phyloP scores from a whole-genome alignment of 1,284 basidiomycete genomes.

The Erythrobasidium hasegawianum region DNA sequence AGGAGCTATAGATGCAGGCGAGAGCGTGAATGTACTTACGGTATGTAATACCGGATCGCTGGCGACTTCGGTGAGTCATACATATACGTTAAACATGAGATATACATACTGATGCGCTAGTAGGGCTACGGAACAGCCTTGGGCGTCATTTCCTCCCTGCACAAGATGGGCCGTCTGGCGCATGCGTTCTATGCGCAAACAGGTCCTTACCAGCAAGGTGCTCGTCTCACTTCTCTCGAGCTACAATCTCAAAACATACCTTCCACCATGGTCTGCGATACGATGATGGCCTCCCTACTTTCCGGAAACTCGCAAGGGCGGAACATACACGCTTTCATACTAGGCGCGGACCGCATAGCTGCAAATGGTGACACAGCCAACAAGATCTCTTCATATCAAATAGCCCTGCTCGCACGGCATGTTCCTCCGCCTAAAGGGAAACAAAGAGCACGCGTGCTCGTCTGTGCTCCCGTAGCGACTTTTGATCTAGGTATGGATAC shows the following conservation, averaged over 20 bases:
- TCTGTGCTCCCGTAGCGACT: slow-evolving; percentile 82
- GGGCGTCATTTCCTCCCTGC: slow-evolving; percentile 83
- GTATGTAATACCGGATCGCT: slow-evolving; percentile 91
- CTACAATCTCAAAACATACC: slow-evolving; percentile 74
- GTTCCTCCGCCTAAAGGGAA: slow-evolving; percentile 47
- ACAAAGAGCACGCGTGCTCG: slow-evolving; percentile 86
- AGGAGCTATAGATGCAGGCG: slow-evolving; percentile 49
- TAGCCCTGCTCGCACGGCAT: slow-evolving; percentile 41
- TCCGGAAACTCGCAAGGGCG: slow-evolving; percentile 59
- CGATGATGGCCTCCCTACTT: slow-evolving; percentile 87
- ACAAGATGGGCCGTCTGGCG: slow-evolving; percentile 68
- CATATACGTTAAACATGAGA: neutral
- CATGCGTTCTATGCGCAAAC: slow-evolving; percentile 87
- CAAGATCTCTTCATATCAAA: slow-evolving; percentile 59
- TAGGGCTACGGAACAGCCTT: slow-evolving; percentile 90
- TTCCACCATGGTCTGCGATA: slow-evolving; percentile 89
- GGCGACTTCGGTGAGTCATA: slow-evolving; percentile 70
- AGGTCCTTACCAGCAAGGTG: slow-evolving; percentile 87
- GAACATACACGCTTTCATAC: slow-evolving; percentile 75
- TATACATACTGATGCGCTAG: slow-evolving; percentile 26
- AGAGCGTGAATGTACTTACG: slow-evolving; percentile 71
- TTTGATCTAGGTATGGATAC: slow-evolving; percentile 74
- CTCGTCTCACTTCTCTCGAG: slow-evolving; percentile 74
- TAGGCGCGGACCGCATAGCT: slow-evolving; percentile 60
- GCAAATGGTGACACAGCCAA: slow-evolving; percentile 90